phyloP scores from a whole-genome alignment of 2,329 filamentous ascomycete genomes.

The Epichloe scottii region DNA sequence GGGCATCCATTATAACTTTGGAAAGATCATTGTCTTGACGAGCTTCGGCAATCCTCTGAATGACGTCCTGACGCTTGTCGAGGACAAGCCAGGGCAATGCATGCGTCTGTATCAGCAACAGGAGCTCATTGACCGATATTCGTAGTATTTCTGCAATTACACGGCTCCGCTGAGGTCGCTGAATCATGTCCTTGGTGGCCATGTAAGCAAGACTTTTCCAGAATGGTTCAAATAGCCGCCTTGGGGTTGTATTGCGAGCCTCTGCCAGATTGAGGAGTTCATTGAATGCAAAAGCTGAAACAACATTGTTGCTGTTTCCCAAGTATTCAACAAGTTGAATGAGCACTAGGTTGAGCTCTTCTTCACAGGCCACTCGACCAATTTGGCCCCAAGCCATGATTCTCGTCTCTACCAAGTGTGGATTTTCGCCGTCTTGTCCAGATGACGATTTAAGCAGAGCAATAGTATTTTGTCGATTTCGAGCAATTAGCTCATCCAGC shows the following conservation, averaged over 20 bases:
- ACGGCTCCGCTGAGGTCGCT: slow-evolving; percentile 69
- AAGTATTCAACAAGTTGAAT: slow-evolving; percentile 77
- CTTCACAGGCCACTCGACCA: slow-evolving; percentile 61
- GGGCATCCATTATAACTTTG: slow-evolving; percentile 39
- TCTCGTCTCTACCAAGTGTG: slow-evolving; percentile 66
- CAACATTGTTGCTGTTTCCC: slow-evolving; percentile 66
- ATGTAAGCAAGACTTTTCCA: slow-evolving; percentile 78
- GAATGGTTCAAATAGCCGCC: slow-evolving; percentile 69
- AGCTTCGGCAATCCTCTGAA: slow-evolving; percentile 69
- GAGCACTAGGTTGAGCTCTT: slow-evolving; percentile 77
- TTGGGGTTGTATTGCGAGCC: slow-evolving; percentile 45
- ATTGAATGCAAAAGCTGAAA: slow-evolving; percentile 71
- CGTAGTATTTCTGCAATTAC: slow-evolving; percentile 71
- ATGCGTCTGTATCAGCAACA: slow-evolving; percentile 64
- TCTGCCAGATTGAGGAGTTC: slow-evolving; percentile 67
- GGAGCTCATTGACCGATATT: slow-evolving; percentile 60
- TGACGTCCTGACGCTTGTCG: slow-evolving; percentile 61
- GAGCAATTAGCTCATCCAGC: slow-evolving; percentile 14
- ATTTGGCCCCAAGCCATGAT: slow-evolving; percentile 80
- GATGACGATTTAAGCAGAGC: slow-evolving; percentile 61
- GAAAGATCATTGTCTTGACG: slow-evolving; percentile 55
- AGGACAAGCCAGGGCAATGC: slow-evolving; percentile 81
- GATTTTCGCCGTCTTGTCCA: slow-evolving; percentile 43
- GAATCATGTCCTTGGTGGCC: slow-evolving; percentile 68
- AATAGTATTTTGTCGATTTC: slow-evolving; percentile 53